Conservation (phyloP, 2,329 filamentous ascomycete genomes). For the Aureobasidium subglaciale region DNA sequence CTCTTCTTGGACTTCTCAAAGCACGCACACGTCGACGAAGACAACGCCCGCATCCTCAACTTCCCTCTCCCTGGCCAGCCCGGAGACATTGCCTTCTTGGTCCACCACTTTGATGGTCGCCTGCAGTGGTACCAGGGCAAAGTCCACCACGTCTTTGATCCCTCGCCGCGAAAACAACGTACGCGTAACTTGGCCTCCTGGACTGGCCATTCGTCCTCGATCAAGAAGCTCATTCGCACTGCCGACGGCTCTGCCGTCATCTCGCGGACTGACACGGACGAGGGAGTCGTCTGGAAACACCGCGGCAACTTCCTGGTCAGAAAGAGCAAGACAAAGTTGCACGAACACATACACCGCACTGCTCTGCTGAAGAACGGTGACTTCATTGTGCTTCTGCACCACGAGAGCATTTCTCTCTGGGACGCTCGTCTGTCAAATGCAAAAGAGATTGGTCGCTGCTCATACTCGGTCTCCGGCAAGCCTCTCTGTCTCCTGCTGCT, state of each 20-base stretch:
- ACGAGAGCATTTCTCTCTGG: conserved; percentile 67
- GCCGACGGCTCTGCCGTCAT: conserved; percentile 73
- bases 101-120: conserved; percentile 79
- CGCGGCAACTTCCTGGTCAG: conserved; percentile 53
- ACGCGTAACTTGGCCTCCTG: conserved; percentile 60
- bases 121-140: conserved; percentile 75
- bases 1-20: conserved; percentile 37
- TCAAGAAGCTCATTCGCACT: conserved; percentile 82
- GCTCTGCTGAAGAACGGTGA: conserved; percentile 69
- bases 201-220: conserved; percentile 74
- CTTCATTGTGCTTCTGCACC: conserved; percentile 73
- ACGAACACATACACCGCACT: conserved; percentile 70
- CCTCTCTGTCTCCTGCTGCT: conserved; percentile 74
- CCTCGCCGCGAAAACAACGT: conserved; percentile 52
- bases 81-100: conserved; percentile 46
- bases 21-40: conserved; percentile 28
- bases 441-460: conserved; percentile 49
- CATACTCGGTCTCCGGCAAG: conserved; percentile 58
- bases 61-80: conserved; percentile 38
- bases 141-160: conserved; percentile 74
- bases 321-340: conserved; percentile 60
- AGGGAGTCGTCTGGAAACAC: conserved; percentile 79
- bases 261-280: conserved; percentile 70
- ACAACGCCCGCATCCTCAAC: conserved; percentile 63
- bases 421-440: conserved; percentile 61